phyloP scores from a whole-genome alignment of 139 green algal species.

The Chlamydomonas incerta region DNA sequence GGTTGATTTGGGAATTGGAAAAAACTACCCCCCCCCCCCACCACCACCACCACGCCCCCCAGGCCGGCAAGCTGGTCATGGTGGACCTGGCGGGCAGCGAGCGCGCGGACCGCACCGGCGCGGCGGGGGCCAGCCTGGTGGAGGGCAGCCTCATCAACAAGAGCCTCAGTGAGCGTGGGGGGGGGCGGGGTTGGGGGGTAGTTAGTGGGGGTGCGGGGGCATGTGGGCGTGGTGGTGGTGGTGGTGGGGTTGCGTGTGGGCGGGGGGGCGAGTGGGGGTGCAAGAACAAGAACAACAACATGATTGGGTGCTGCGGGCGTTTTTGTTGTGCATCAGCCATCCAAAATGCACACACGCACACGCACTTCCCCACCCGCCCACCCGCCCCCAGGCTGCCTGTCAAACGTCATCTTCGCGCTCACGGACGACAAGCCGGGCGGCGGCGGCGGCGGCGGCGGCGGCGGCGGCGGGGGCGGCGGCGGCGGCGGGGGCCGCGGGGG shows the following conservation, averaged over 20 bases:
- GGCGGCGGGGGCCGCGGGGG: too few relatives aligned
- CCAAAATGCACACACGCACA: too few relatives aligned
- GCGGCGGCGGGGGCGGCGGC: not conserved
- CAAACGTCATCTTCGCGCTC: constrained; percentile 85
- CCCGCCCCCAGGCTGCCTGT: constrained; percentile 68
- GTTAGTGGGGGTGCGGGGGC: not conserved
- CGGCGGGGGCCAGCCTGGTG: constrained; percentile 65
- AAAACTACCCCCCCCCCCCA: not conserved
- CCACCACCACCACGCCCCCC: not conserved
- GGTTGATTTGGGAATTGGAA: not conserved
- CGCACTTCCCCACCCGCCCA: too few relatives aligned
- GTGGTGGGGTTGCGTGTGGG: too few relatives aligned
- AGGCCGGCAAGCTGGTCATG: constrained; percentile 79
- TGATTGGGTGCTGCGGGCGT: too few relatives aligned
- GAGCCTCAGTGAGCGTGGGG: constrained; percentile 62
- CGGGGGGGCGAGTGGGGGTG: too few relatives aligned
- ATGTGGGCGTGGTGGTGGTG: too few relatives aligned
- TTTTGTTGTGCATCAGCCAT: too few relatives aligned
- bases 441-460: not conserved
- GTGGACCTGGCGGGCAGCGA: constrained; percentile 87
- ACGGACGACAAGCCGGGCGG: constrained; percentile 55
- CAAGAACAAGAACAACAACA: too few relatives aligned
- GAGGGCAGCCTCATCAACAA: constrained; percentile 90
- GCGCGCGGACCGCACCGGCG: constrained; percentile 71
- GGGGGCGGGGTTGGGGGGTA: not conserved